Conservation (phyloP, 2,329 filamentous ascomycete genomes). For the Penicillium hesseltinei region DNA sequence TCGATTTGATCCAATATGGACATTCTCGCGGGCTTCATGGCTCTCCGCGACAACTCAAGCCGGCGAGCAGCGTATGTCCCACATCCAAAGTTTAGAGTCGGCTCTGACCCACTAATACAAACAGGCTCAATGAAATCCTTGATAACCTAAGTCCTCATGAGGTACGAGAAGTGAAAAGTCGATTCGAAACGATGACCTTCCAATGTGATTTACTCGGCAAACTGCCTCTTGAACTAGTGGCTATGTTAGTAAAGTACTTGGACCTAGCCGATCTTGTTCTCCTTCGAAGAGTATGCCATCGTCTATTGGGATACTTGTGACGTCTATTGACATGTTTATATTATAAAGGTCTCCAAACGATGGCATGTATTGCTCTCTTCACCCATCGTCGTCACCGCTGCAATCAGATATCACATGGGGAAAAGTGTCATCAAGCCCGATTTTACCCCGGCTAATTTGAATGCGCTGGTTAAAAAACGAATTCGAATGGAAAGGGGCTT, state of each 20-base stretch:
- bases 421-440: neutral
- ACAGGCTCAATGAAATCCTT: constrained; percentile 31
- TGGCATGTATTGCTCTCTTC: constrained; percentile 36
- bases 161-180: constrained; percentile 31
- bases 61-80: constrained; percentile 21
- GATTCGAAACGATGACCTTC: constrained; percentile 23
- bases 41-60: constrained; percentile 18
- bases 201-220: constrained; percentile 35
- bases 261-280: constrained; percentile 28
- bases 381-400: neutral
- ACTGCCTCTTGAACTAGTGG: constrained; percentile 35
- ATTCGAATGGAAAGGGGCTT: neutral
- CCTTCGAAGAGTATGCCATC: constrained; percentile 28
- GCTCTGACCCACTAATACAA: neutral
- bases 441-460: neutral
- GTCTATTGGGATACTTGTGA: neutral
- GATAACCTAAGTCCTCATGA: constrained; percentile 29
- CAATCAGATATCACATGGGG: neutral
- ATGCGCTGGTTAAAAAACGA: neutral
- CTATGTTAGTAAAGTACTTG: constrained; percentile 28
- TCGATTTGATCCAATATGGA: neutral
- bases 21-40: constrained; percentile 22
- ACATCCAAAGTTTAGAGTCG: neutral
- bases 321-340: neutral
- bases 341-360: constrained; percentile 32